Evolutionary conservation across 306 rosid genomes (phyloP).

Genomic region (Albizia julibrissin): DNA sequence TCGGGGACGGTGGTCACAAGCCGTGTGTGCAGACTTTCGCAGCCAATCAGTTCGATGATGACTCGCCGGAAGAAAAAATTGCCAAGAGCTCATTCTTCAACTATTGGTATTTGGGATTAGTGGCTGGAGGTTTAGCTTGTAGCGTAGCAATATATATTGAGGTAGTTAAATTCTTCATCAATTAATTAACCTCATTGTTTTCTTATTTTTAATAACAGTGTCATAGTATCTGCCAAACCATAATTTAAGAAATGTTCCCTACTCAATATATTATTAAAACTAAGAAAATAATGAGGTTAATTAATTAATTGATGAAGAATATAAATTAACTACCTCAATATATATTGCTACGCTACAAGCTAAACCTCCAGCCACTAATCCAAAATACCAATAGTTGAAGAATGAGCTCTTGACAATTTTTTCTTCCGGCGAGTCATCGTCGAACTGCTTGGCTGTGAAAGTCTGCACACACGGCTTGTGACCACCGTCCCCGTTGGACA

Average conservation of each 20-base stretch:
- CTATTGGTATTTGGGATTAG: background rate
- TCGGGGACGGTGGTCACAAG: slow-evolving; percentile 79
- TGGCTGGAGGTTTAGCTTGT: slow-evolving; percentile 16
- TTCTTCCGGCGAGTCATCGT: background rate
- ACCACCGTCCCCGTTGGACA: slow-evolving; percentile 72
- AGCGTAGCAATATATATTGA: background rate
- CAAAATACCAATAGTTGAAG: background rate
- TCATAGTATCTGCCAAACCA: no score
- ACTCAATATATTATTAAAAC: no score
- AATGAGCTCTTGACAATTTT: background rate
- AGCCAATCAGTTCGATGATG: background rate
- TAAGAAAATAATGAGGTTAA: background rate
- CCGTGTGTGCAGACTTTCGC: slow-evolving; percentile 34
- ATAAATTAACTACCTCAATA: background rate
- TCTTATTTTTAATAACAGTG: no score
- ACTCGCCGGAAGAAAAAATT: background rate
- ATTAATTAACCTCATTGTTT: background rate
- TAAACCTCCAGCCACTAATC: slow-evolving; percentile 24
- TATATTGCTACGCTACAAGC: background rate
- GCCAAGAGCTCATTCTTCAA: background rate
- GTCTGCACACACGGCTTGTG: slow-evolving; percentile 51
- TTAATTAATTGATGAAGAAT: background rate
- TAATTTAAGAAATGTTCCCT: no score
- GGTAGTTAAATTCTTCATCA: background rate
- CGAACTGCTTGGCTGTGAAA: background rate